Conservation (phyloP, 2,329 filamentous ascomycete species). For the Calonectria honghensis region DNA sequence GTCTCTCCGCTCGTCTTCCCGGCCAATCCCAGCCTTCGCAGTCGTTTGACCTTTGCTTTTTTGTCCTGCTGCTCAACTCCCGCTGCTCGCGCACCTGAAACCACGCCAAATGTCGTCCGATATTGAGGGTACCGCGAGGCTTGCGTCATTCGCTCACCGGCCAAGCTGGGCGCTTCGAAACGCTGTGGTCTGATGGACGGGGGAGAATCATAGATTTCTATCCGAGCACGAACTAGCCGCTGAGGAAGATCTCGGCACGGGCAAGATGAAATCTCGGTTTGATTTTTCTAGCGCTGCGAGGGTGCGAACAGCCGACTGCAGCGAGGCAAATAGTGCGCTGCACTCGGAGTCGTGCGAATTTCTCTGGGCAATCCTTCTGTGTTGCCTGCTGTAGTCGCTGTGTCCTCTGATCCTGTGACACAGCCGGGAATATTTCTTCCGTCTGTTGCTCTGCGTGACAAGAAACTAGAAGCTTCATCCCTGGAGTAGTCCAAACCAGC, state of each 20-base stretch:
- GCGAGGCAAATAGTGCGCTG: not conserved
- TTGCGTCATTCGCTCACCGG: not conserved
- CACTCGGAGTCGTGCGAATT: not conserved
- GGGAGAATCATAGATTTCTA: not conserved
- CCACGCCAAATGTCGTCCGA: slow-evolving; percentile 36
- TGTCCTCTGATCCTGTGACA: slow-evolving; percentile 7
- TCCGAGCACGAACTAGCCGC: not conserved
- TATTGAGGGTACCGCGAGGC: slow-evolving; percentile 10
- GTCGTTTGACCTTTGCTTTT: slow-evolving; percentile 19
- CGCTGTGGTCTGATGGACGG: slow-evolving; percentile 27
- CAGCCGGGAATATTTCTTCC: slow-evolving; percentile 30
- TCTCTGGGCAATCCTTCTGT: not conserved
- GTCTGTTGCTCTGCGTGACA: slow-evolving; percentile 20
- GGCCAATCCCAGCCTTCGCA: slow-evolving; percentile 3
- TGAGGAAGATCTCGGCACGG: slow-evolving; percentile 11
- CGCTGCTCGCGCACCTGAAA: slow-evolving; percentile 34
- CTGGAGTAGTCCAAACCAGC: slow-evolving; percentile 20
- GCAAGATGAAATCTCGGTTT: not conserved
- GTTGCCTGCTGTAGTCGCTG: not conserved
- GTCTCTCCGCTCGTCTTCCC: not conserved
- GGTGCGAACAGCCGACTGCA: too few species aligned
- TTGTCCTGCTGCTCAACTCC: not conserved
- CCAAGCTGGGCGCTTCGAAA: slow-evolving; percentile 8
- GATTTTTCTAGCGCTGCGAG: not conserved
- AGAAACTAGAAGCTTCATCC: slow-evolving; percentile 1